Evolutionary conservation across 139 green algal species (phyloP).

Genomic region (Spirogloea muscicola): DNA sequence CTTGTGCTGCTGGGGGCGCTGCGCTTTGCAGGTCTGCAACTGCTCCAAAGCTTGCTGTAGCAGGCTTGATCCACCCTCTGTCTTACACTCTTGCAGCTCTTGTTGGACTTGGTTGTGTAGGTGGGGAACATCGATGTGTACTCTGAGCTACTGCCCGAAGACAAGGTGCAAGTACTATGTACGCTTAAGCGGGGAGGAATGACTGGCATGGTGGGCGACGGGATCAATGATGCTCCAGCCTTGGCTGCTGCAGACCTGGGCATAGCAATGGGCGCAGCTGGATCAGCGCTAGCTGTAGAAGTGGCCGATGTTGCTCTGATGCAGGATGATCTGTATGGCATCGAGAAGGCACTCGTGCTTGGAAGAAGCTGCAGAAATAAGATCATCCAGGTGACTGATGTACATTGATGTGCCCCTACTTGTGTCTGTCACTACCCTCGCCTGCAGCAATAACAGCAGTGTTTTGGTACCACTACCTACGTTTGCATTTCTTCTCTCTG

Average conservation of each 20-base stretch:
- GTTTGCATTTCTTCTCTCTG: background rate
- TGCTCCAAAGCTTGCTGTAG: too few relatives aligned
- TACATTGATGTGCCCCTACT: too few relatives aligned
- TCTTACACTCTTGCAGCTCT: too few relatives aligned
- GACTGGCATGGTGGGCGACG: conserved; percentile 61
- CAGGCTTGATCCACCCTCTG: too few relatives aligned
- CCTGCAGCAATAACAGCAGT: too few relatives aligned
- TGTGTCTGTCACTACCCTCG: too few relatives aligned
- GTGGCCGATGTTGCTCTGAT: conserved; percentile 69
- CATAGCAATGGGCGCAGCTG: conserved; percentile 65
- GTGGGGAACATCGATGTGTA: conserved; percentile 16
- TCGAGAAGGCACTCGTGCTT: conserved; percentile 52
- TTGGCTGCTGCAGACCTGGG: conserved; percentile 51
- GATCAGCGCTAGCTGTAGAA: conserved; percentile 64
- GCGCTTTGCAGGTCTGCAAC: too few relatives aligned
- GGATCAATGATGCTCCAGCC: conserved; percentile 66
- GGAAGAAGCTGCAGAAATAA: background rate
- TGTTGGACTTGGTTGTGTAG: too few relatives aligned
- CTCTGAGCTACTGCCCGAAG: conserved; percentile 40
- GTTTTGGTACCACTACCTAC: background rate
- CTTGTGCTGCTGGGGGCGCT: background rate
- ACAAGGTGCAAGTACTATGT: conserved; percentile 51
- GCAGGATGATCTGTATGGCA: conserved; percentile 59
- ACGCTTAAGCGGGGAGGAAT: conserved; percentile 21
- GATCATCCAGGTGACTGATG: too few relatives aligned